phyloP scores from a whole-genome alignment of 163 green algal genomes.

The Scenedesmus sp. region DNA sequence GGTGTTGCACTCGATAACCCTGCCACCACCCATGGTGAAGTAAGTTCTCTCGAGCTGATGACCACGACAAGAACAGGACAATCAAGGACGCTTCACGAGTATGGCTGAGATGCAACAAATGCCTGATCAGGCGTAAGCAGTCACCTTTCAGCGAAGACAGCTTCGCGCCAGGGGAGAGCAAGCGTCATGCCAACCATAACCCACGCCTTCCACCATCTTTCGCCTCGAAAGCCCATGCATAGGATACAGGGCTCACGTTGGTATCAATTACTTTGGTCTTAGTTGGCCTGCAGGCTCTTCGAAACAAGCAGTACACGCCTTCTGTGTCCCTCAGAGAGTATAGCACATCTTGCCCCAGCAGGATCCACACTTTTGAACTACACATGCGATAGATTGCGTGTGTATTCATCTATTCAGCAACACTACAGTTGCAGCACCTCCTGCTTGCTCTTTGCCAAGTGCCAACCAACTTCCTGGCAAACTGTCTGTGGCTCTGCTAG shows the following conservation, averaged over 20 bases:
- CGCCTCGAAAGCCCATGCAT: neutral
- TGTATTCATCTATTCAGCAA: no score
- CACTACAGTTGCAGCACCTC: no score
- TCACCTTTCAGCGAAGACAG: neutral
- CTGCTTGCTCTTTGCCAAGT: no score
- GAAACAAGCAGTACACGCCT: no score
- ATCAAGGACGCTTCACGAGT: neutral
- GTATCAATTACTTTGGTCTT: no score
- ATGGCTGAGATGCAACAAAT: neutral
- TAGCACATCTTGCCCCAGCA: no score
- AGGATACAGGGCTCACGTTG: neutral
- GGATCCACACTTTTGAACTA: no score
- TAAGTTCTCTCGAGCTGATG: neutral
- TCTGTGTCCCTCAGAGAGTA: no score
- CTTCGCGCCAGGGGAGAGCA: neutral
- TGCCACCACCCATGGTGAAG: conserved; percentile 51
- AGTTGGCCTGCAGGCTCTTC: no score
- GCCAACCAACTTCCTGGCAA: no score
- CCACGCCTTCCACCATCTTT: neutral
- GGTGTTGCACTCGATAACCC: conserved; percentile 59
- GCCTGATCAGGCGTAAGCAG: neutral
- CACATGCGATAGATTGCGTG: no score
- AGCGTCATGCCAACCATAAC: conserved; percentile 11
- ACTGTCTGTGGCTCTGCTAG: neutral
- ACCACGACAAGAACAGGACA: neutral